A percentile compares a stretch with the other conserved stretches of the same genome.
Evolutionary conservation across 371 early-diverging fungal genomes (phyloP).

Genomic region (Enterospora canceri): DNA sequence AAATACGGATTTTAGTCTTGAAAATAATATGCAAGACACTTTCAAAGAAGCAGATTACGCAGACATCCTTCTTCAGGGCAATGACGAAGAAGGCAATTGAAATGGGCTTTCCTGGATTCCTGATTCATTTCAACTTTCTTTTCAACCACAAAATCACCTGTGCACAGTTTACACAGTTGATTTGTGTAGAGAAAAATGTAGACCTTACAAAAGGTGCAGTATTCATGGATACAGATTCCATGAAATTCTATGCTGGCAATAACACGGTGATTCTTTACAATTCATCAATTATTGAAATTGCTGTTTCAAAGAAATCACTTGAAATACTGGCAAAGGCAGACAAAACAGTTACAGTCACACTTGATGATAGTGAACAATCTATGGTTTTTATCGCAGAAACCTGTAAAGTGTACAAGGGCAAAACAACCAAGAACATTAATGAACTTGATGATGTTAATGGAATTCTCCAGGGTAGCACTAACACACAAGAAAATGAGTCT

Average conservation of each 20-base stretch:
- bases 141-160: not conserved
- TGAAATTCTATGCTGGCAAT: not conserved
- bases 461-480: too few species aligned
- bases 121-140: not conserved
- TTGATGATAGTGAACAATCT: not conserved
- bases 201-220: not conserved
- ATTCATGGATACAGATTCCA: not conserved
- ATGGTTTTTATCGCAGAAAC: not conserved
- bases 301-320: not conserved
- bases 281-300: not conserved
- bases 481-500: too few species aligned
- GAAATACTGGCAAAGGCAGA: not conserved
- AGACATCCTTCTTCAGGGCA: not conserved
- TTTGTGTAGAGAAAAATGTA: not conserved
- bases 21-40: not conserved
- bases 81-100: not conserved
- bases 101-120: not conserved
- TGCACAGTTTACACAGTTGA: not conserved
- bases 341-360: not conserved
- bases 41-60: not conserved
- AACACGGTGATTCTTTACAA: not conserved
- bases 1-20: not conserved
- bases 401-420: not conserved
- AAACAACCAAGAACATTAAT: not conserved
- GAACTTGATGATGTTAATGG: not conserved